Conservation (phyloP, 208 protist species). For the Trypanosoma cruzi region DNA sequence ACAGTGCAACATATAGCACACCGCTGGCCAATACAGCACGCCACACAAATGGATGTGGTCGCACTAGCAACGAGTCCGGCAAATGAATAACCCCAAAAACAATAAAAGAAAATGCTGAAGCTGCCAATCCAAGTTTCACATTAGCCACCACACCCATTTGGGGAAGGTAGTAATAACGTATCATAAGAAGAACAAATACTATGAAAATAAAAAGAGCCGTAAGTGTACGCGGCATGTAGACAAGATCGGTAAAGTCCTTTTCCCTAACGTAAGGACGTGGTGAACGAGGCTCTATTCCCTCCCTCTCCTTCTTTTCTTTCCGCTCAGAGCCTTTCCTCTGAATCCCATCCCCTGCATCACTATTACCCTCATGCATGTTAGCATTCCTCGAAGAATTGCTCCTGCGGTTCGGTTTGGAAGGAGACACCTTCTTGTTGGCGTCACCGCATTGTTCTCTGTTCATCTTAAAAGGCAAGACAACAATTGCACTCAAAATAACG, state of each 20-base stretch:
- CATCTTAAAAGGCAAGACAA: too few species aligned
- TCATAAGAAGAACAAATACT: constrained; percentile 43
- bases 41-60: constrained; percentile 97
- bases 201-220: constrained; percentile 48
- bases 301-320: background rate
- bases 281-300: background rate
- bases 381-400: background rate
- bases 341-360: background rate
- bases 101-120: constrained; percentile 78
- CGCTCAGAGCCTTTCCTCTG: background rate
- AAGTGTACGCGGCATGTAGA: constrained; percentile 77
- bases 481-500: too few species aligned
- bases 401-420: too few species aligned
- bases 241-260: constrained; percentile 27
- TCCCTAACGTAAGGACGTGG: constrained; percentile 19
- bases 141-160: constrained; percentile 40
- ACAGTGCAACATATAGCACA: constrained; percentile 90
- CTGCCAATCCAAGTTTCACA: constrained; percentile 72
- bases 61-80: constrained; percentile 90
- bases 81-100: constrained; percentile 93
- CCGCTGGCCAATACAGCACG: constrained; percentile 88
- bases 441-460: too few species aligned
- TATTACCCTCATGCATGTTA: background rate
- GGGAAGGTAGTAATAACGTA: constrained; percentile 69
- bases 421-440: too few species aligned